Evolutionary conservation across 345 rosid species (phyloP), one percentile per base, ranked within the genome.

Genomic region (Cochlearia excelsa): DNA sequence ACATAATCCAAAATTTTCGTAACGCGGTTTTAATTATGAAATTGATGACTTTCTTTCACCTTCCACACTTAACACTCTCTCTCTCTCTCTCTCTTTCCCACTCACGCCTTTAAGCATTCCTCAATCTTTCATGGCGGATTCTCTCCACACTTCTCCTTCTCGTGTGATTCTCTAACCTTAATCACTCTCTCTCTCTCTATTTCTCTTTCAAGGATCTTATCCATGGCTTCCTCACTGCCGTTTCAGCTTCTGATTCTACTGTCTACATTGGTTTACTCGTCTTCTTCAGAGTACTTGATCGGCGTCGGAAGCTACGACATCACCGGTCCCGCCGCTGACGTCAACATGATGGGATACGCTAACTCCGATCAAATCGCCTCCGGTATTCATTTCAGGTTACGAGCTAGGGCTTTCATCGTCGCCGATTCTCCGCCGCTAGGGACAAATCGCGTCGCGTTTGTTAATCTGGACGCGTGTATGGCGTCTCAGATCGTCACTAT

Each of bases 301-400:
- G 99, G 99, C 23, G 83, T 94, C 1, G 97, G 99, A 61, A 94
- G 92, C 81, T 90, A 90, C 51, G 99, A 94, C 80, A 94, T 94
- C 60, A 90, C 97, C 2, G 97, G 97, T 31, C 99, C 99, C 3
- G 99, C 97, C 5, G 97, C 99, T 39, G 96, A 94, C 75, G 99
- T 94, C 54, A 94, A 94, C 67, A 85, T 94, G 97, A 94, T 94
- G 99, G 99, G 99, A 0, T 94, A 94, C 66, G 96, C 99, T 3
- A 82, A 85, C 61, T 66, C 74, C 3, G 96, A 84, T 1, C 99
- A 94, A 81, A 74, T 73, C 51, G 75, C 96, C 1, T 84, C 96
- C 0, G 99, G 99, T 8, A 37, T 94, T 74, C 99, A 94, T 80
- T 82, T 93, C 78, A 76, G 99, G 60, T 62, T 93, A 72, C 86